Conservation (phyloP, 805 yeast species). For the Metschnikowia picachoensis region DNA sequence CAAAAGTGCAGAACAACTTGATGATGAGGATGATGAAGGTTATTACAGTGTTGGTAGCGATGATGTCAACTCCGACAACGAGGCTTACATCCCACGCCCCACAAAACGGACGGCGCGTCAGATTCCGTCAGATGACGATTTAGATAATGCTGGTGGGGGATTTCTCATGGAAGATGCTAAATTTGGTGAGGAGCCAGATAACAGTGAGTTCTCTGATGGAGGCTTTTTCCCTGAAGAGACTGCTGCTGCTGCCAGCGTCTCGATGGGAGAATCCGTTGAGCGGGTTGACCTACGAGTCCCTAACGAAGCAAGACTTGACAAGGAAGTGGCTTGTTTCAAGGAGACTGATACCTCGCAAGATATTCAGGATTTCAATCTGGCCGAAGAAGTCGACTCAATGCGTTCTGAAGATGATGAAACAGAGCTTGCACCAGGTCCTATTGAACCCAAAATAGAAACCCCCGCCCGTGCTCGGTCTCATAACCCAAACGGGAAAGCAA, state of each 20-base stretch:
- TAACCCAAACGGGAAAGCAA: background rate
- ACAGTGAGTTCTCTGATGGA: conserved; percentile 16
- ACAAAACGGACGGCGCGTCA: conserved; percentile 1
- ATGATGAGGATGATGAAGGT: conserved; percentile 16
- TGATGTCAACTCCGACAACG: conserved; percentile 6
- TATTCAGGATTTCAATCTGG: background rate
- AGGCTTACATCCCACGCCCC: conserved; percentile 8
- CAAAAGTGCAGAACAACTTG: background rate
- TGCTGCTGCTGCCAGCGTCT: background rate
- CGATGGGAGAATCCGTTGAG: background rate
- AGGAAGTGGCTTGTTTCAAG: background rate
- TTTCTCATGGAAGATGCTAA: conserved; percentile 16
- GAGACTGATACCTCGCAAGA: background rate
- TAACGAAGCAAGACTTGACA: conserved; percentile 1
- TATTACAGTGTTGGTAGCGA: conserved; percentile 21
- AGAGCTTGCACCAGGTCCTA: background rate
- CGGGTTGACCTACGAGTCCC: no score
- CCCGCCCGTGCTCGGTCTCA: background rate
- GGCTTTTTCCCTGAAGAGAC: conserved; percentile 16
- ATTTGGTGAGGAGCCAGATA: background rate
- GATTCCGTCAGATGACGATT: background rate
- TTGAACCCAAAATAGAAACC: background rate
- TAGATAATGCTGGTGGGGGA: conserved; percentile 22
- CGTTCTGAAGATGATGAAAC: background rate
- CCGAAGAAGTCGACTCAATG: background rate